These are phyloP conservation scores for Orbilia ellipsospora DNA, from an alignment of 2,329 filamentous ascomycete genomes.

Conservation along the genomic window DNA sequence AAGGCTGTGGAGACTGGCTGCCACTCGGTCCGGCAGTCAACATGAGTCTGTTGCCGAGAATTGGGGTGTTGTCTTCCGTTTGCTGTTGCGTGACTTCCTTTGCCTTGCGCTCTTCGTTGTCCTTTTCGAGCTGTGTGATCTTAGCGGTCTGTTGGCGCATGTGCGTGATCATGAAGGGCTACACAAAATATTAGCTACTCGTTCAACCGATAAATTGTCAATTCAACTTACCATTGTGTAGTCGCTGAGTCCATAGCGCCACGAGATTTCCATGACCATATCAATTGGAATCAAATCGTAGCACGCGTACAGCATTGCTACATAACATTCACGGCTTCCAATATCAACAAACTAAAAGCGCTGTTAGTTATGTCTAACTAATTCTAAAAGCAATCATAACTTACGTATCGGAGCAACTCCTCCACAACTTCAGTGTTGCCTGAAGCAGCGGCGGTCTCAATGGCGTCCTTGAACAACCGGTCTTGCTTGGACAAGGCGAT, in stretches of 20 bases:
- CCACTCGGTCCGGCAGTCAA: slow-evolving; percentile 86
- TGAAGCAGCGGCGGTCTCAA: slow-evolving; percentile 95
- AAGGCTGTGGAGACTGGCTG: slow-evolving; percentile 72
- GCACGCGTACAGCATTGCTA: slow-evolving; percentile 99
- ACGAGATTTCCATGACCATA: slow-evolving; percentile 93
- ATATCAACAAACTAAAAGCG: slow-evolving; percentile 89
- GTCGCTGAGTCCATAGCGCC: slow-evolving; percentile 92
- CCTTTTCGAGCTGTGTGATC: slow-evolving; percentile 85
- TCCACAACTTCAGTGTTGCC: slow-evolving; percentile 91
- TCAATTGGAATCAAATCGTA: slow-evolving; percentile 96
- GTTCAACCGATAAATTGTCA: neutral
- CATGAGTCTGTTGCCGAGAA: slow-evolving; percentile 91
- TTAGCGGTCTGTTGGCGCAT: slow-evolving; percentile 89
- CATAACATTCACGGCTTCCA: slow-evolving; percentile 98
- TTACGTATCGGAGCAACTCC: slow-evolving; percentile 94
- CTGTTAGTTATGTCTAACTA: slow-evolving; percentile 60
- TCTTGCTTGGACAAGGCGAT: slow-evolving; percentile 98
- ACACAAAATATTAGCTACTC: slow-evolving; percentile 33
- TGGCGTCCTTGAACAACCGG: slow-evolving; percentile 99
- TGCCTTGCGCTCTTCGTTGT: slow-evolving; percentile 93
- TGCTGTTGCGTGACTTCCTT: slow-evolving; percentile 78
- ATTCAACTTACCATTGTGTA: slow-evolving; percentile 78
- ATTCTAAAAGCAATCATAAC: slow-evolving; percentile 63
- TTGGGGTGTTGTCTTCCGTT: slow-evolving; percentile 92
- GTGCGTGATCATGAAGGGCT: slow-evolving; percentile 98